These are phyloP conservation scores for Phyllostachys edulis DNA, from an alignment of 176 grass and related monocot species.

Conservation along the genomic window DNA sequence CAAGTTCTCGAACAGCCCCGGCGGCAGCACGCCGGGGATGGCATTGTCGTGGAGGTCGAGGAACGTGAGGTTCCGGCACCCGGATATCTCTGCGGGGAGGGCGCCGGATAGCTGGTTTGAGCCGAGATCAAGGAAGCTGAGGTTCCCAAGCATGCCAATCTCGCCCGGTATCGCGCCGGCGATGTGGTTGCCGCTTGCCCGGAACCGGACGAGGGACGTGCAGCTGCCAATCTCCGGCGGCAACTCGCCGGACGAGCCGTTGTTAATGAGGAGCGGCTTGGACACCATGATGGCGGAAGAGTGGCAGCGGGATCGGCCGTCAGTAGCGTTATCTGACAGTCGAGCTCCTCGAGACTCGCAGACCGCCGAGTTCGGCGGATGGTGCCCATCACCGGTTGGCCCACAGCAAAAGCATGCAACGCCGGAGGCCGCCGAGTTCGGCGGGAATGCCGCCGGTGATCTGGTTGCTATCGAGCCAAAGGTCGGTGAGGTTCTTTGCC, in stretches of 20 bases:
- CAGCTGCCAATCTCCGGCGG: constrained; percentile 59
- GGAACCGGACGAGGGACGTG: constrained; percentile 62
- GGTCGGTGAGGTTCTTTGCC: constrained; percentile 72
- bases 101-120: constrained; percentile 58
- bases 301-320: constrained; percentile 37
- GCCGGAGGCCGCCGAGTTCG: constrained; percentile 40
- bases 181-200: constrained; percentile 57
- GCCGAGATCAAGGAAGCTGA: constrained; percentile 77
- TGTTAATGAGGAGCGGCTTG: constrained; percentile 68
- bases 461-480: constrained; percentile 83
- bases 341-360: constrained; percentile 61
- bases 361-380: constrained; percentile 60
- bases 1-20: constrained; percentile 43
- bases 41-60: constrained; percentile 78
- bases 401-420: constrained; percentile 68
- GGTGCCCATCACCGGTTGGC: constrained; percentile 59
- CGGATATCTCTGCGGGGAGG: constrained; percentile 48
- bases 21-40: constrained; percentile 50
- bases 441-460: constrained; percentile 62
- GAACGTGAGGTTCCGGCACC: constrained; percentile 73
- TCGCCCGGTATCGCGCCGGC: constrained; percentile 45
- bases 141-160: constrained; percentile 49
- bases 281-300: constrained; percentile 50
- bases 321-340: constrained; percentile 66
- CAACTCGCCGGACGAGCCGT: constrained; percentile 46